Evolutionary conservation across 108 stramenopile species (phyloP).

Genomic region (Cyclotella kingstonii): DNA sequence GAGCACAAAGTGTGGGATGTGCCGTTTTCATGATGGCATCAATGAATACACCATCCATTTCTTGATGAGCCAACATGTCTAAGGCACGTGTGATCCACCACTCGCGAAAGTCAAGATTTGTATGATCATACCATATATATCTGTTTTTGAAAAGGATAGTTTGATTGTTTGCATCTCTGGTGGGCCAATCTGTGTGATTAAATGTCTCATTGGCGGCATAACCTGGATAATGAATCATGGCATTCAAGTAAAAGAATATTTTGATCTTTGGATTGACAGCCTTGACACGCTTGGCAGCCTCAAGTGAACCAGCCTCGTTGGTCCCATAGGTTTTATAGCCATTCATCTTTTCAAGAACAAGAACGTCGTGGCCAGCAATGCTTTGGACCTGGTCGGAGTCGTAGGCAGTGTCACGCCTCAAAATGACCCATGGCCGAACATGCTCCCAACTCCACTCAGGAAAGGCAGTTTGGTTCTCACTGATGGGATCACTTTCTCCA

Average conservation of each 20-base stretch:
- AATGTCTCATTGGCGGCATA: conserved; percentile 29
- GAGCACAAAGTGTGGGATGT: too few species aligned
- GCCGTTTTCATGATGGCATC: conserved; percentile 27
- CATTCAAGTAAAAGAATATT: conserved; percentile 40
- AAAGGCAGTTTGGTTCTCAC: conserved; percentile 1
- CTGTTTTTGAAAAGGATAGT: conserved; percentile 15
- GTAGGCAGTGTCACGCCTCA: conserved; percentile 24
- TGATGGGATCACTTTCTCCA: conserved; percentile 5
- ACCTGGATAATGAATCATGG: conserved; percentile 35
- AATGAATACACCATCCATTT: conserved; percentile 45
- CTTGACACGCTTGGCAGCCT: conserved; percentile 32
- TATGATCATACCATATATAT: conserved; percentile 30
- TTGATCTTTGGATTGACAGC: conserved; percentile 32
- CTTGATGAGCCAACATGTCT: conserved; percentile 23
- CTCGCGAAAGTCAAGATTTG: conserved; percentile 30
- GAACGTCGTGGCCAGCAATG: conserved; percentile 31
- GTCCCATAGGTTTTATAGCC: conserved; percentile 25
- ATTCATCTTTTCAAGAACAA: conserved; percentile 39
- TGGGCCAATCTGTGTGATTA: conserved; percentile 20
- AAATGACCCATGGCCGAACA: conserved; percentile 27
- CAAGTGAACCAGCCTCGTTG: conserved; percentile 31
- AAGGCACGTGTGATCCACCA: conserved; percentile 44
- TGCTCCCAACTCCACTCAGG: conserved; percentile 39
- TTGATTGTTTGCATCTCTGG: not conserved
- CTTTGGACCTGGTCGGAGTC: conserved; percentile 21